Percentiles rank a stretch among this genome's conserved stretches.
phyloP scores from a whole-genome alignment of 1,284 basidiomycete species.

The Sporisorium sorghi region DNA sequence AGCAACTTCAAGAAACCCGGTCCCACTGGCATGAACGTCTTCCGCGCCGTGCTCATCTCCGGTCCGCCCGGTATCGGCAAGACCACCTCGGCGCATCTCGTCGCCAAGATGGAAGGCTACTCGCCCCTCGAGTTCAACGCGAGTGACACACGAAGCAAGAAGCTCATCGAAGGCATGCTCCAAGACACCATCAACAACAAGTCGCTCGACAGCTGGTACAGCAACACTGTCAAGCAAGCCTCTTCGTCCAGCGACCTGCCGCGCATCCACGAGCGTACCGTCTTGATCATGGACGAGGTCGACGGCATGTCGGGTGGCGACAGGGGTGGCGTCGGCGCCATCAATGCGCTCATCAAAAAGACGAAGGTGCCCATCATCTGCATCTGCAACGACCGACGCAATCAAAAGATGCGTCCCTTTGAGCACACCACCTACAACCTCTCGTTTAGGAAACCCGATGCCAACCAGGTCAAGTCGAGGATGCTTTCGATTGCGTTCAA shows the following conservation, averaged over 20 bases:
- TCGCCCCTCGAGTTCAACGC: conserved; percentile 95
- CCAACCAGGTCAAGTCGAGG: conserved; percentile 41
- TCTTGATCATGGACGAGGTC: conserved; percentile 98
- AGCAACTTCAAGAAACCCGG: conserved; percentile 87
- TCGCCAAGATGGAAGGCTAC: conserved; percentile 87
- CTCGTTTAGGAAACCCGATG: conserved; percentile 68
- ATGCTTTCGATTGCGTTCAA: conserved; percentile 82
- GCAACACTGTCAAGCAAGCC: conserved; percentile 33
- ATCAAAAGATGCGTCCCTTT: conserved; percentile 91
- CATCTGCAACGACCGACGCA: conserved; percentile 90
- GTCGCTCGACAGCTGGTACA: conserved; percentile 88
- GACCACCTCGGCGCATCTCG: conserved; percentile 93
- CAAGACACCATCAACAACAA: conserved; percentile 72
- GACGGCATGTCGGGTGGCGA: conserved; percentile 99
- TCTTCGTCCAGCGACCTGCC: conserved; percentile 15
- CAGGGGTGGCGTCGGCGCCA: conserved; percentile 91
- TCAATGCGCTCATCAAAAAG: conserved; percentile 93
- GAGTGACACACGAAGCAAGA: conserved; percentile 94
- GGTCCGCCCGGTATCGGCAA: conserved; percentile 97
- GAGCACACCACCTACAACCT: conserved; percentile 80
- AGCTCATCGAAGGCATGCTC: conserved; percentile 83
- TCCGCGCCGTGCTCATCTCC: conserved; percentile 87
- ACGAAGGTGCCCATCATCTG: conserved; percentile 97
- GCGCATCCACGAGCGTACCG: conserved; percentile 81
- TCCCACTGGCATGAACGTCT: conserved; percentile 86